Evolutionary conservation across 495 filamentous ascomycete genomes (phyloP).

Genomic region (Neurospora discreta): DNA sequence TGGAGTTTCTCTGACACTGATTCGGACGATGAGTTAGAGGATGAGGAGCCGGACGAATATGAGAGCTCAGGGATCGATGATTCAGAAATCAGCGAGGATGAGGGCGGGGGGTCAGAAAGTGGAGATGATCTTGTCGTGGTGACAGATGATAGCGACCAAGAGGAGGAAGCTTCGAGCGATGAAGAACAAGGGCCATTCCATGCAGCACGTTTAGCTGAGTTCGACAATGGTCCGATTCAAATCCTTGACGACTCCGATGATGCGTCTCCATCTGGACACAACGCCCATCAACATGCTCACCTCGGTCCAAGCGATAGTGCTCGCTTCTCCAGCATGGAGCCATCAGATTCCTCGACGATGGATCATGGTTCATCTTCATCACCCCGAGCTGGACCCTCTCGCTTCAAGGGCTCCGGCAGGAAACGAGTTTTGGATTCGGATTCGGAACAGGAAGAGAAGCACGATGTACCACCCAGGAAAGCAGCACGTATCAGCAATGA

Average conservation of each 20-base stretch:
- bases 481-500: not conserved
- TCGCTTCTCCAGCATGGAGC: conserved; percentile 16
- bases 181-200: not conserved
- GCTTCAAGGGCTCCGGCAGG: not conserved
- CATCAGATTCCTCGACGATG: conserved; percentile 4
- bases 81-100: conserved; percentile 9
- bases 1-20: not conserved
- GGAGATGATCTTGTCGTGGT: conserved; percentile 15
- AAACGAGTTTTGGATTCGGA: conserved; percentile 4
- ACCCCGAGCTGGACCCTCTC: not conserved
- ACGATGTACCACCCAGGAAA: conserved; percentile 2
- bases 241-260: conserved; percentile 1
- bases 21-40: not conserved
- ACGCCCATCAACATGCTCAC: not conserved
- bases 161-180: not conserved
- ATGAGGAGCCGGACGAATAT: conserved; percentile 13
- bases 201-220: not conserved
- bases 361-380: not conserved
- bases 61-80: conserved; percentile 25
- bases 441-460: conserved; percentile 2
- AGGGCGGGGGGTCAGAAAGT: not conserved
- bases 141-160: not conserved
- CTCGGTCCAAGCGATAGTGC: not conserved
- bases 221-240: not conserved
- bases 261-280: not conserved